Evolutionary conservation across 83 land plant species (phyloP), one percentile per base, ranked within the genome.

Genomic region (Diphasiastrum complanatum): DNA sequence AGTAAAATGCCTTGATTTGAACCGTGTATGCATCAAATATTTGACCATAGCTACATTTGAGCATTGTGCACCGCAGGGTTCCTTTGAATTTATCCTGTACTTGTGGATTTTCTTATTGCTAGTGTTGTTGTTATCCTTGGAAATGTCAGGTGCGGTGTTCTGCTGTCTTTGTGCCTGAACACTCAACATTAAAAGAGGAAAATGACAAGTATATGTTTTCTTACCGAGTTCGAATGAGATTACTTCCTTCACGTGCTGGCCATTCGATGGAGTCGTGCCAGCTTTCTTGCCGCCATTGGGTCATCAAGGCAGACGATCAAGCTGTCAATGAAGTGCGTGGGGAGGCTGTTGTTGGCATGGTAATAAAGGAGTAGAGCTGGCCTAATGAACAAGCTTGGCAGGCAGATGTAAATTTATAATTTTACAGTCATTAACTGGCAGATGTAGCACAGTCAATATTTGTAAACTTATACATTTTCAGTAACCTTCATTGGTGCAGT

Each of bases 281-380:
- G 45, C 79, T 86, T 22, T 45, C 47, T 55, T 58, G 64, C 49
- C 74, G 91, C 23, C 91, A 80, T 57, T 86, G 91, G 91, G 51
- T 73, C 12, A 73, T 86, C 26, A 66, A 68, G 22, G 70, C 77
- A 23, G 76, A 80, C 59, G 78, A 66, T 28, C 23, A 12, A 69
- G 65, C 83, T 34, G 64, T 78, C 52, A 49, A 57, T 23, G 76
- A 73, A 30, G 49, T 80, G 22, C 27, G 51, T 50, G 84, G 69
- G 2, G 88, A 86, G 19, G 91, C 74, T 61, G 85, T 86, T 0
- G 76, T 86, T 28, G 91, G 91, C 43, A 60, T 61, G 87, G 91
- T 74, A 67, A 12, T 20, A n/a, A n/a, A n/a, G n/a, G n/a, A n/a
- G n/a, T n/a, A n/a, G n/a, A n/a, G n/a, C n/a, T n/a, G n/a, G n/a